Evolutionary conservation across 139 green algal genomes (phyloP).

Genomic region (Astrephomene gubernaculifera): DNA sequence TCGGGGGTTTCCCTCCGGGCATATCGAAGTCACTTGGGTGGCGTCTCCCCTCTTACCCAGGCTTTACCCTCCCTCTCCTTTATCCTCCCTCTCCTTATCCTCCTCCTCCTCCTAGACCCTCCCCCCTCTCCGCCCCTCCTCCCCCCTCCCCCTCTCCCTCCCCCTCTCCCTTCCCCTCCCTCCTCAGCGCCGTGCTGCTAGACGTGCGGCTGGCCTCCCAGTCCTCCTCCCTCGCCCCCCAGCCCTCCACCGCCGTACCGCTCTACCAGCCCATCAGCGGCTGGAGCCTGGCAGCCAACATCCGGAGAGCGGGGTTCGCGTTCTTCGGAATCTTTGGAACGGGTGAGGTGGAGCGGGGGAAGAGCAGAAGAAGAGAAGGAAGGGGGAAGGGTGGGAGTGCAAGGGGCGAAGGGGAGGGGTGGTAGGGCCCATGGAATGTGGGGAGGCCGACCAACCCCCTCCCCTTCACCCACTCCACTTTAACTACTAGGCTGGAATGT

Average conservation of each 20-base stretch:
- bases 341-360: constrained; percentile 3
- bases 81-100: background rate
- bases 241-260: constrained; percentile 17
- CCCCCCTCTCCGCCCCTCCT: background rate
- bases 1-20: no score
- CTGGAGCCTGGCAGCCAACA: constrained; percentile 44
- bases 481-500: no score
- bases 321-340: constrained; percentile 59
- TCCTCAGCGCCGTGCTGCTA: constrained; percentile 41
- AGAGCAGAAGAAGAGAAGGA: background rate
- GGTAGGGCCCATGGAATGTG: no score
- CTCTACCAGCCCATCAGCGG: constrained; percentile 50
- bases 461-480: no score
- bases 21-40: background rate
- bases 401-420: no score
- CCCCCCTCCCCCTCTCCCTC: background rate
- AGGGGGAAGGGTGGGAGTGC: no score
- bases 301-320: constrained; percentile 45
- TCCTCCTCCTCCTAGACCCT: no score
- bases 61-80: background rate
- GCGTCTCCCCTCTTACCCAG: background rate
- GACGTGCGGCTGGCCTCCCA: constrained; percentile 43
- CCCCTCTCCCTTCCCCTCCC: background rate
- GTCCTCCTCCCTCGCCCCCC: background rate
- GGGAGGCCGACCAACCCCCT: no score